Base-by-base conservation (phyloP, 225 moss, liverwort and hornwort genomes). In the Polytrichum formosum region DNA sequence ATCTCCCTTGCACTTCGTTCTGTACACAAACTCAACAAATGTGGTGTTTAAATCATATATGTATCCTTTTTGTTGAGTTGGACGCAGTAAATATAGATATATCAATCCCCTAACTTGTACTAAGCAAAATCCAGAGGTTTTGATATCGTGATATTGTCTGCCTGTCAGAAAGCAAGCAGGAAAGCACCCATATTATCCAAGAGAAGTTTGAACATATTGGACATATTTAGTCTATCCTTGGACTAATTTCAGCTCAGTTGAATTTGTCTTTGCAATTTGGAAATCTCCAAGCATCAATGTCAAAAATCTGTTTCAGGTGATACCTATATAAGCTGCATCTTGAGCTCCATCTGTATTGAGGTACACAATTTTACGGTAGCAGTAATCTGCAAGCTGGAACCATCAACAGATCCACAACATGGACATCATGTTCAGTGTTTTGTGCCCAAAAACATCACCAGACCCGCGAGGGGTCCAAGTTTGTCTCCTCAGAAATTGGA, bases 351-450 rank as follows among this genome's bases (percentile, higher is more conserved):
- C 82, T 64, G 92, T 91, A 72, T 98, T 98, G 28, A 98, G 82
- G 74, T 94, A 98, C 64, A 94, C 88, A 71, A 94, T 76, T 79
- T 98, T 98, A 53, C 97, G 85, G 73, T 87, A 98, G 74, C 91
- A 85, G 72, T 94, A 98, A 74, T 98, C 97, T 83, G 92, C 83
- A 67, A 94, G 87, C 94, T 96, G 88, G 60, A 67, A 70, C 26
- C 78, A 72, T 63, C 70, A 58, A 74, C 21, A 73, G 27, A 64
- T 59, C 63, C 65, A 68, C 28, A 26, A 67, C 67, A 70, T 65
- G 55, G 61, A 74, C 53, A 58, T 69, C 54, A 70, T 35, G 30
- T 18, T 29, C 16, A 6, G 10, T 7, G 33, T 6, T 65, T 28
- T 70, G 56, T 55, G 56, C 75, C 31, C 30, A 13, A 0, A 75